phyloP scores from a whole-genome alignment of 345 rosid genomes.

The Eucalyptus fibrosa region DNA sequence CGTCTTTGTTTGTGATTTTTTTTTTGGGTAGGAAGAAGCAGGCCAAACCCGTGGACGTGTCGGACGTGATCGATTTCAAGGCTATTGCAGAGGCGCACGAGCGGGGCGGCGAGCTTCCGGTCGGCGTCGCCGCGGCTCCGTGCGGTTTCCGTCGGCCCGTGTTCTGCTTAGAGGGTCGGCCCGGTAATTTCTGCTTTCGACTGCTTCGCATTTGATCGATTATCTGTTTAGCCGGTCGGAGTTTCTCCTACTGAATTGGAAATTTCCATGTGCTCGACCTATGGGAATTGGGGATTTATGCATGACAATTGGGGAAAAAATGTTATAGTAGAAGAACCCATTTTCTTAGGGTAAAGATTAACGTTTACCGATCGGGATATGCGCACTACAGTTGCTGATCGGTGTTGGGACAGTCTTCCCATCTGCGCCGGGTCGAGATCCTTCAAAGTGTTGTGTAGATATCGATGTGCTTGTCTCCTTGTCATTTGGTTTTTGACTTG shows the following conservation, averaged over 20 bases:
- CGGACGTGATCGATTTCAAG: conserved; percentile 61
- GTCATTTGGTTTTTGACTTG: neutral
- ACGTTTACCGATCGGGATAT: neutral
- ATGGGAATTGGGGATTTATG: neutral
- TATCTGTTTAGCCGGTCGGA: neutral
- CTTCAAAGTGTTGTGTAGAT: neutral
- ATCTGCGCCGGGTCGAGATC: neutral
- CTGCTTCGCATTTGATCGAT: neutral
- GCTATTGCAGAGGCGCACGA: conserved; percentile 25
- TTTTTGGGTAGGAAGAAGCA: conserved; percentile 49
- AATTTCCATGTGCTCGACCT: neutral
- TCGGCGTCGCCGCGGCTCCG: conserved; percentile 17
- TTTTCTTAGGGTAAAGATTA: neutral
- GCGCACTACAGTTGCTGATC: neutral
- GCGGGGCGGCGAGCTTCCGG: conserved; percentile 30
- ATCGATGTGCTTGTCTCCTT: neutral
- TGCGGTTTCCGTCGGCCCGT: conserved; percentile 20
- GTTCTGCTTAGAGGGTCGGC: conserved; percentile 57
- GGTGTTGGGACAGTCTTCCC: neutral
- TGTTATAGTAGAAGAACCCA: neutral
- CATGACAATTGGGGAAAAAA: neutral
- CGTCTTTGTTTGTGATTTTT: neutral
- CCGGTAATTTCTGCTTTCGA: conserved; percentile 19
- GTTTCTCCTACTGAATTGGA: neutral
- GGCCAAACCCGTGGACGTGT: conserved; percentile 64